Base-by-base conservation (phyloP, 208 protist genomes). In the Vickermania ingenoplastis region DNA sequence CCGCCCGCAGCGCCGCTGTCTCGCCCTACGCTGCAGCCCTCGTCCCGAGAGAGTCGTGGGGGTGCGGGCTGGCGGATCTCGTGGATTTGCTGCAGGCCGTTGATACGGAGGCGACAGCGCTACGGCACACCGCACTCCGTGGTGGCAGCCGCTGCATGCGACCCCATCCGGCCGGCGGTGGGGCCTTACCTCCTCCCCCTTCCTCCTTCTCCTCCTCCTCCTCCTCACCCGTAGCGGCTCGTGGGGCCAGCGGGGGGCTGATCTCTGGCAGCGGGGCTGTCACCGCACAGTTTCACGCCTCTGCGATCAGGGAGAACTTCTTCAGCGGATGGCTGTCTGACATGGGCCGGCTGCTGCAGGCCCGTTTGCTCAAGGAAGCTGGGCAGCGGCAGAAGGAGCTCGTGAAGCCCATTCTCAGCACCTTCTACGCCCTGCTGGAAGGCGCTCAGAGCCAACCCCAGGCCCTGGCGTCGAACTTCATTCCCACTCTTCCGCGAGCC, bases 381-480 rank as follows among this genome's bases (percentile, higher is more conserved):
- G 72, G 81, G 59, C 75, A 89, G 48, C 78, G 76, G n/a, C 85
- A 92, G 31, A 72, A 73, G 7, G 77, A 86, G 61, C 63, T 70
- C 17, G 52, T 92, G 23, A 53, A 74, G 31, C 57, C 63, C 26
- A 63, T 87, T 7, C 53, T 87, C 31, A 52, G 50, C 22, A 71
- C 59, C 22, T 63, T 92, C 5, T 61, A 64, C 0, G 61, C 56
- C 24, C 48, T 45, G 36, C 36, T 45, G 36, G 36, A 45, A 17
- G 36, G 11, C 11, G 36, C 36, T 7, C 36, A 45, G 36, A 45
- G 36, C 17, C 36, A 45, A 17, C 36, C 36, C 11, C 7, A 17
- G 7, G 36, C 36, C 36, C 7, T 17, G 7, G 36, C 36, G 36
- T 17, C 17, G 36, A 45, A 7, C 36, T 45, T 45, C 36, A n/a